These are phyloP conservation scores for Exophiala viscosa DNA, from an alignment of 2,329 filamentous ascomycete genomes.

Conservation along the genomic window DNA sequence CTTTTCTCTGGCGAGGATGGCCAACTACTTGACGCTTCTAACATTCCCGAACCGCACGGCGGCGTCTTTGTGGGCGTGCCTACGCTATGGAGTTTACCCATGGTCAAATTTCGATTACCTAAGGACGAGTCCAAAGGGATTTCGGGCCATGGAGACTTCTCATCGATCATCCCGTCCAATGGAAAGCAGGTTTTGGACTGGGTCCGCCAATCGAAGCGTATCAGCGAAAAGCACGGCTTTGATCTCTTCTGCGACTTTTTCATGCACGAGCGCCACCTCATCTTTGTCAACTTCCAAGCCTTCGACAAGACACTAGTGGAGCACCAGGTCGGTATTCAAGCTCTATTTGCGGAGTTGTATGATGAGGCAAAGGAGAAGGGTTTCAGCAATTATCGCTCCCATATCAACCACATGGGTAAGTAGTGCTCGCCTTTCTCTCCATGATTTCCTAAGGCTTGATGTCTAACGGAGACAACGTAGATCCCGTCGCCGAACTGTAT, in stretches of 20 bases:
- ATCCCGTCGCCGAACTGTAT: not conserved
- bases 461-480: not conserved
- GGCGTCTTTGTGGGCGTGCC: not conserved
- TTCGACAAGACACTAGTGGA: not conserved
- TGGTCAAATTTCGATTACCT: constrained; percentile 5
- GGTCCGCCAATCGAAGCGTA: not conserved
- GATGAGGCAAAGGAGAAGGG: not conserved
- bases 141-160: constrained; percentile 3
- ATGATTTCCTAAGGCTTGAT: not conserved
- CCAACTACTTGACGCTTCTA: not conserved
- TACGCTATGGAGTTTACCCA: not conserved
- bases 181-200: not conserved
- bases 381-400: constrained; percentile 2
- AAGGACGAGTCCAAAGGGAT: not conserved
- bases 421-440: not conserved
- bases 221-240: constrained; percentile 1
- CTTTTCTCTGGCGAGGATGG: not conserved
- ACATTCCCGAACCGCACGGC: not conserved
- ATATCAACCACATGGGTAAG: constrained; percentile 5
- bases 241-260: not conserved
- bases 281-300: constrained; percentile 1
- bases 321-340: not conserved
- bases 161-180: not conserved
- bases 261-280: not conserved
- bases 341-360: not conserved